Evolutionary conservation across 164 flowering plant species (phyloP).

Genomic region (Kingdonia uniflora): DNA sequence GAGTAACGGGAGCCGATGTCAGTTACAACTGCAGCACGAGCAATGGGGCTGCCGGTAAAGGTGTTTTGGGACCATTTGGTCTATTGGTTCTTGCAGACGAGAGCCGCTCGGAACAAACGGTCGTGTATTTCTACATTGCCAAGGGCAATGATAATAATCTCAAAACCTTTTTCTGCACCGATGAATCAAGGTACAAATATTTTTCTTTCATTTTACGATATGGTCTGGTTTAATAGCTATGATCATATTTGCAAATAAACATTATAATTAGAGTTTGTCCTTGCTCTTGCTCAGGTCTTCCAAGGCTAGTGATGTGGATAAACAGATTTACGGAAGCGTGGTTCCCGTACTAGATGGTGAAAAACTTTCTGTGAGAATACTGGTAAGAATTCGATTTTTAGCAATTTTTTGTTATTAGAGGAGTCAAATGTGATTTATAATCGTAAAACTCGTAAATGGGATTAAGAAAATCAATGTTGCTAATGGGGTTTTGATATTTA

Average conservation of each 20-base stretch:
- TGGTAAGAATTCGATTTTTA: constrained; percentile 37
- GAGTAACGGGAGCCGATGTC: constrained; percentile 12
- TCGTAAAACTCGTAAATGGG: too few relatives aligned
- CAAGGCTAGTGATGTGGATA: constrained; percentile 48
- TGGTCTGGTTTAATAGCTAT: too few relatives aligned
- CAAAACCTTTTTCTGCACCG: constrained; percentile 45
- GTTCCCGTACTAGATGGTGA: constrained; percentile 67
- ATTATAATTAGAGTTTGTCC: background rate
- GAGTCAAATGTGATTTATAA: too few relatives aligned
- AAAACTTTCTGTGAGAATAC: constrained; percentile 46
- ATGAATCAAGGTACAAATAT: constrained; percentile 39
- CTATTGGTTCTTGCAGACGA: constrained; percentile 47
- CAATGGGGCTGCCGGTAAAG: constrained; percentile 34
- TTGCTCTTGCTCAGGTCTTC: constrained; percentile 6
- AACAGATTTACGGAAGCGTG: constrained; percentile 38
- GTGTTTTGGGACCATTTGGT: constrained; percentile 59
- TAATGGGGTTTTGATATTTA: constrained; percentile 3
- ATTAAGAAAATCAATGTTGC: too few relatives aligned
- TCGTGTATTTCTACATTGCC: constrained; percentile 39
- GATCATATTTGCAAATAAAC: too few relatives aligned
- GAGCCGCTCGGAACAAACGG: constrained; percentile 39
- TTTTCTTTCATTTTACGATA: background rate
- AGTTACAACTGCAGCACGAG: constrained; percentile 23
- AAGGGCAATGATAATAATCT: constrained; percentile 24
- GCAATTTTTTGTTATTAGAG: too few relatives aligned